Percentiles rank a stretch among this genome's conserved stretches.
Evolutionary conservation across 2,329 filamentous ascomycete species (phyloP).

Genomic region (Neonectria magnoliae): DNA sequence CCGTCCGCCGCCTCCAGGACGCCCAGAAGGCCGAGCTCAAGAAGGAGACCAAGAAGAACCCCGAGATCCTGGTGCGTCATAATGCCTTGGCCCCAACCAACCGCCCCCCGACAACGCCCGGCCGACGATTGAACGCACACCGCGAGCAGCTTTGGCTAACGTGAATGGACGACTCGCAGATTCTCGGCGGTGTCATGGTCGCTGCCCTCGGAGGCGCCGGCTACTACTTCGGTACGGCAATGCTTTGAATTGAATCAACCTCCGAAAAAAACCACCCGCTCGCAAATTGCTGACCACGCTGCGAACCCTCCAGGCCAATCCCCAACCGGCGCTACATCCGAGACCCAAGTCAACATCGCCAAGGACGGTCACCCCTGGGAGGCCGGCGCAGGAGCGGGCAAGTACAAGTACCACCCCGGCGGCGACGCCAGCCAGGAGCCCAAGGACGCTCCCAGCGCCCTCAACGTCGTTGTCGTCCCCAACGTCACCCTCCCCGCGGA

Average conservation of each 20-base stretch:
- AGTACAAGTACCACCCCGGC: conserved; percentile 85
- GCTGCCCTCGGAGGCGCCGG: conserved; percentile 88
- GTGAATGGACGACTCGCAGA: conserved; percentile 60
- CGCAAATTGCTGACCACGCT: conserved; percentile 35
- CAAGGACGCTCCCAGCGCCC: conserved; percentile 91
- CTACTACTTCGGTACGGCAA: conserved; percentile 80
- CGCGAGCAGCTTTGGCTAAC: conserved; percentile 28
- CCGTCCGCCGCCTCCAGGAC: conserved; percentile 61
- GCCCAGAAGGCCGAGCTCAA: conserved; percentile 60
- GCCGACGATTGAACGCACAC: conserved; percentile 2
- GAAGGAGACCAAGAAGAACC: conserved; percentile 67
- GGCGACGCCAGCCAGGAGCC: conserved; percentile 80
- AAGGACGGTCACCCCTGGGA: conserved; percentile 92
- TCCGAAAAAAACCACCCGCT: background rate
- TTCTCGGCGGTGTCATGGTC: conserved; percentile 91
- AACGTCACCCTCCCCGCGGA: conserved; percentile 92
- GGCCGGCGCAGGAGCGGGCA: conserved; percentile 65
- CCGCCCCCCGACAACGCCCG: conserved; percentile 14
- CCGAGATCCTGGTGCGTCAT: conserved; percentile 57
- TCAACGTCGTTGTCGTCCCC: conserved; percentile 95
- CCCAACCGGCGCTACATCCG: conserved; percentile 86
- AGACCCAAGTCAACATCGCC: conserved; percentile 79
- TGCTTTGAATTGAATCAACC: conserved; percentile 14
- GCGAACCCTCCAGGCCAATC: conserved; percentile 69
- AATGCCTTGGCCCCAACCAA: conserved; percentile 40